Evolutionary conservation across 2,329 filamentous ascomycete genomes (phyloP).

Genomic region (Hypocrella siamensis): DNA sequence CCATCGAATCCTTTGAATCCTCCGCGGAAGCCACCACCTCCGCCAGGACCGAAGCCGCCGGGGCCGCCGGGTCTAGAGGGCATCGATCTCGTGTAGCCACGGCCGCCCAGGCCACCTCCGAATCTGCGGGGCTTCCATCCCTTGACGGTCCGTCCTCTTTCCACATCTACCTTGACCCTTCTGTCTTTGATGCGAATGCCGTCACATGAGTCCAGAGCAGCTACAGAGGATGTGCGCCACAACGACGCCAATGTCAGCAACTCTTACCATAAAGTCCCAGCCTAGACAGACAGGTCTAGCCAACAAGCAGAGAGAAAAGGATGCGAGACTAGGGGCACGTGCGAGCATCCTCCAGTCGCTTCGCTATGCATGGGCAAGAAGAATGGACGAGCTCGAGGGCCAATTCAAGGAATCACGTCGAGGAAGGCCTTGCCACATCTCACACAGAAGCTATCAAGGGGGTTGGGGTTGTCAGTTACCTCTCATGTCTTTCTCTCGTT

Average conservation of each 20-base stretch:
- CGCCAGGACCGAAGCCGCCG: slow-evolving; percentile 38
- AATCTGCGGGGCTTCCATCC: slow-evolving; percentile 87
- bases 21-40: slow-evolving; percentile 25
- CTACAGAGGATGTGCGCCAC: slow-evolving; percentile 48
- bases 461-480: slow-evolving; percentile 44
- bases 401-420: no score
- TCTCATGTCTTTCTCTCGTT: slow-evolving; percentile 98
- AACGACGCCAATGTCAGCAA: slow-evolving; percentile 49
- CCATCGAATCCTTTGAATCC: slow-evolving; percentile 31
- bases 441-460: slow-evolving; percentile 5
- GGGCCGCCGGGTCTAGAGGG: slow-evolving; percentile 54
- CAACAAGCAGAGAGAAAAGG: slow-evolving; percentile 6
- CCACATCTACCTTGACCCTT: slow-evolving; percentile 85
- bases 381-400: slow-evolving; percentile 25
- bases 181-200: slow-evolving; percentile 86
- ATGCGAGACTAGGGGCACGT: slow-evolving; percentile 37
- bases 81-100: slow-evolving; percentile 77
- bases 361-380: slow-evolving; percentile 24
- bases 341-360: slow-evolving; percentile 31
- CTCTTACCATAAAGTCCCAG: slow-evolving; percentile 33
- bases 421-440: slow-evolving; percentile 27
- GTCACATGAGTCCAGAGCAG: slow-evolving; percentile 75
- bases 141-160: slow-evolving; percentile 84
- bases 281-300: slow-evolving; percentile 1
- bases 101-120: slow-evolving; percentile 80